These are phyloP conservation scores for Scutellospora calospora DNA, from an alignment of 371 early-diverging fungal species.

Conservation along the genomic window DNA sequence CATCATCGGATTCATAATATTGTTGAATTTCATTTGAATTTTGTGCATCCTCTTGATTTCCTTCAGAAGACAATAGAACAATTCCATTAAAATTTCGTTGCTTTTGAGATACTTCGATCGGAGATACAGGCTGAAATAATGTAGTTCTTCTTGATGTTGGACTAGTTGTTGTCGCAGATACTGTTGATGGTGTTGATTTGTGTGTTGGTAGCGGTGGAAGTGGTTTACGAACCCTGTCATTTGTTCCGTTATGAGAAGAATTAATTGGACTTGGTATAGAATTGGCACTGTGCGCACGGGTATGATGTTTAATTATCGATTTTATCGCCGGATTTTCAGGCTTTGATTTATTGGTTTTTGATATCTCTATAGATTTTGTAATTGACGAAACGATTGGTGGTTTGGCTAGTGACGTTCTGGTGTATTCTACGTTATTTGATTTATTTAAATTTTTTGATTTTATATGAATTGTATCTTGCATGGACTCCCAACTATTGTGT, in stretches of 20 bases:
- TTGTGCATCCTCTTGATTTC: not conserved
- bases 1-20: constrained; percentile 52
- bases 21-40: constrained; percentile 46
- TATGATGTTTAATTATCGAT: not conserved
- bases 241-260: not conserved
- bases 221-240: not conserved
- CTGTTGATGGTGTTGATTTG: not conserved
- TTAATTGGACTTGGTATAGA: not conserved
- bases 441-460: not conserved
- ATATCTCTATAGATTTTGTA: no score
- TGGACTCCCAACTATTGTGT: not conserved
- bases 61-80: constrained; percentile 25
- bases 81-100: constrained; percentile 44
- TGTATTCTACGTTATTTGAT: not conserved
- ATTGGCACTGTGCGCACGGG: not conserved
- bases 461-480: constrained; percentile 18
- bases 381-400: not conserved
- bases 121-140: constrained; percentile 34
- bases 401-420: not conserved
- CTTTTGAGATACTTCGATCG: constrained; percentile 46
- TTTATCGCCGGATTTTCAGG: not conserved
- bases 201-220: not conserved
- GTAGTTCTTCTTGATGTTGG: constrained; percentile 35
- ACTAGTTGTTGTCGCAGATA: constrained; percentile 42
- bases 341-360: no score